Evolutionary conservation across 345 rosid species (phyloP).

Genomic region (Alliaria petiolata): DNA sequence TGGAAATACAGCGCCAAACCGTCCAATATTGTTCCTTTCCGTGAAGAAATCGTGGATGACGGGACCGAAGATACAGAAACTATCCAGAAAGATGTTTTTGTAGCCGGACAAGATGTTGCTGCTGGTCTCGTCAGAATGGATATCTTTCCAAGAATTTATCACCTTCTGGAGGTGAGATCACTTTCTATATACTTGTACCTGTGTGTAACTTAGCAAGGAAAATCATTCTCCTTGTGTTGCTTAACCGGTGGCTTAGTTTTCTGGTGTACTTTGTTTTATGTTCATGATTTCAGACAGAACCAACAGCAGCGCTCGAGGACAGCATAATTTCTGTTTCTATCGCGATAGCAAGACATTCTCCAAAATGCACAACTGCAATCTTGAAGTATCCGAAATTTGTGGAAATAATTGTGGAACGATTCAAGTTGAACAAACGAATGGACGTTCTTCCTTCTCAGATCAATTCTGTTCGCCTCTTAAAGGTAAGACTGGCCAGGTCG

Average conservation of each 20-base stretch:
- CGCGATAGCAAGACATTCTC: slow-evolving; percentile 90
- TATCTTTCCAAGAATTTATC: slow-evolving; percentile 64
- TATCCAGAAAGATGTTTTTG: slow-evolving; percentile 75
- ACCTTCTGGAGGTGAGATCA: slow-evolving; percentile 68
- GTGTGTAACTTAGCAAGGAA: slow-evolving; percentile 5
- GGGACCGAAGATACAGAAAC: slow-evolving; percentile 60
- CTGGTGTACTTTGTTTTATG: background rate
- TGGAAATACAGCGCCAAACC: slow-evolving; percentile 96
- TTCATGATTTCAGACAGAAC: slow-evolving; percentile 53
- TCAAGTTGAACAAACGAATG: slow-evolving; percentile 40
- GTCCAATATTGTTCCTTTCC: slow-evolving; percentile 54
- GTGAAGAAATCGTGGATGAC: slow-evolving; percentile 46
- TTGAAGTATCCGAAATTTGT: slow-evolving; percentile 72
- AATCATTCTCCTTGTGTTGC: background rate
- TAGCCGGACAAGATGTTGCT: slow-evolving; percentile 89
- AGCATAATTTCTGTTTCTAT: slow-evolving; percentile 54
- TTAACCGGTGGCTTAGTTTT: slow-evolving; percentile 8
- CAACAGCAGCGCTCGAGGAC: slow-evolving; percentile 52
- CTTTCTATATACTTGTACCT: background rate
- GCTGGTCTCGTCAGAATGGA: slow-evolving; percentile 95
- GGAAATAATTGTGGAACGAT: slow-evolving; percentile 53
- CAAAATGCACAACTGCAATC: slow-evolving; percentile 66
- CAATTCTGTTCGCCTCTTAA: slow-evolving; percentile 57
- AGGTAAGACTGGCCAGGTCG: slow-evolving; percentile 41
- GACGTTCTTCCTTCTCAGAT: slow-evolving; percentile 55